A percentile compares a stretch with the other conserved stretches of the same genome.
These are phyloP conservation scores for Phytophthora capsici DNA, from an alignment of 352 stramenopile genomes.

Conservation along the genomic window DNA sequence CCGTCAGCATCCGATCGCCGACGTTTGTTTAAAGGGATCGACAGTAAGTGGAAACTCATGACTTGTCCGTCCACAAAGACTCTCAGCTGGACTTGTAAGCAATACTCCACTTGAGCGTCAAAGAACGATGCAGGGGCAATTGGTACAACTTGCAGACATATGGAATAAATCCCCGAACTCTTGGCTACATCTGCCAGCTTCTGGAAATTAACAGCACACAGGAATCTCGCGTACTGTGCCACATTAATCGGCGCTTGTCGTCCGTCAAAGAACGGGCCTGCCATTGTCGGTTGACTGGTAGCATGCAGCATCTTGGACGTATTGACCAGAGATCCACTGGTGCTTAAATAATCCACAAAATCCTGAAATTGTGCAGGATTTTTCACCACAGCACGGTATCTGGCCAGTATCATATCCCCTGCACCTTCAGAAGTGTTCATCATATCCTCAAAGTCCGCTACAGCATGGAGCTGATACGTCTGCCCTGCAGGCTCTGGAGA, in stretches of 20 bases:
- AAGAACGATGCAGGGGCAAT: constrained; percentile 26
- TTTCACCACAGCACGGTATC: constrained; percentile 24
- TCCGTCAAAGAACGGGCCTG: constrained; percentile 19
- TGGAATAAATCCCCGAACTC: constrained; percentile 14
- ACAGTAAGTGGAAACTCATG: constrained; percentile 31
- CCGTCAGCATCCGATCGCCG: constrained; percentile 18
- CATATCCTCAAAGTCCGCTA: constrained; percentile 37
- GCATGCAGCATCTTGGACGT: constrained; percentile 26
- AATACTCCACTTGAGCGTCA: constrained; percentile 33
- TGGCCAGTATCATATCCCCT: constrained; percentile 7
- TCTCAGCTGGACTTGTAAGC: constrained; percentile 35
- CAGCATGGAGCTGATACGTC: constrained; percentile 18
- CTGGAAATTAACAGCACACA: constrained; percentile 41
- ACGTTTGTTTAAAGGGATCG: constrained; percentile 35
- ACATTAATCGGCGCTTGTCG: constrained; percentile 10
- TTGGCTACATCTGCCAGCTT: constrained; percentile 26
- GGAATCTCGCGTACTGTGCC: constrained; percentile 26
- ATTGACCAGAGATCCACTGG: constrained; percentile 21
- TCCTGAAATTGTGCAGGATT: constrained; percentile 29
- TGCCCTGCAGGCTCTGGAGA: constrained; percentile 1
- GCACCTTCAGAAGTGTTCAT: constrained; percentile 13
- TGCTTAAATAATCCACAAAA: constrained; percentile 34
- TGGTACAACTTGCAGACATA: constrained; percentile 27
- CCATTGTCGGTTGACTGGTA: background rate
- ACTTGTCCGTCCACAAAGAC: constrained; percentile 31